These are phyloP conservation scores for Gyromitra esculenta DNA, from an alignment of 2,329 filamentous ascomycete species.

Conservation along the genomic window DNA sequence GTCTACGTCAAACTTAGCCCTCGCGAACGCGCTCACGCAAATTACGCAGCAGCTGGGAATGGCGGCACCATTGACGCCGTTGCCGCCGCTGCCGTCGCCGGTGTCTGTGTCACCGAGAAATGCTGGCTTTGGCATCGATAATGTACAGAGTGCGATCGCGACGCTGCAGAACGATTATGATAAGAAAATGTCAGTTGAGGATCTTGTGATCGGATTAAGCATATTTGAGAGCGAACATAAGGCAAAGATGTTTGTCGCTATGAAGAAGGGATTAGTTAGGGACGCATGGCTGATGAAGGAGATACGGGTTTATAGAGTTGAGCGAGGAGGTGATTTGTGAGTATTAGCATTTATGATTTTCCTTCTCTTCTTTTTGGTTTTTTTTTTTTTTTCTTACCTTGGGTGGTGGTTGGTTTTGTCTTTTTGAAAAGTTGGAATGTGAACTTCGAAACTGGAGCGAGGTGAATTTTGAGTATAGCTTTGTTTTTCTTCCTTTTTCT, in stretches of 20 bases:
- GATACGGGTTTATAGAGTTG: constrained; percentile 38
- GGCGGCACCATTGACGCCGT: neutral
- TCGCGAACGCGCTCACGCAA: constrained; percentile 36
- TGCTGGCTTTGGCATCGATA: neutral
- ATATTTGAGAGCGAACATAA: constrained; percentile 46
- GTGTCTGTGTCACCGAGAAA: neutral
- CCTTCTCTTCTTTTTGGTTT: neutral
- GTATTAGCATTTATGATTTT: neutral
- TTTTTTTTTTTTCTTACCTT: neutral
- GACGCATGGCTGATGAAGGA: constrained; percentile 49
- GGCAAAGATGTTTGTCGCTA: constrained; percentile 46
- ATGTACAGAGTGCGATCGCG: constrained; percentile 35
- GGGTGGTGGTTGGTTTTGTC: constrained; percentile 18
- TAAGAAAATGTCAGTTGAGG: constrained; percentile 37
- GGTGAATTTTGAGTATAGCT: constrained; percentile 17
- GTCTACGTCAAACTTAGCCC: constrained; percentile 8
- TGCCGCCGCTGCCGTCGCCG: no score
- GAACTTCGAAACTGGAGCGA: constrained; percentile 1
- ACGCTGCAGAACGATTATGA: constrained; percentile 46
- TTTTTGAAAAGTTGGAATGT: constrained; percentile 23
- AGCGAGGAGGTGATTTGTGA: constrained; percentile 36
- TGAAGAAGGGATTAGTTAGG: constrained; percentile 43
- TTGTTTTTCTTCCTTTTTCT: neutral
- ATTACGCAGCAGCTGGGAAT: constrained; percentile 41
- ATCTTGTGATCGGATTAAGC: constrained; percentile 24